Conservation (phyloP, 2,329 filamentous ascomycete species). For the Colletotrichum kahawae region DNA sequence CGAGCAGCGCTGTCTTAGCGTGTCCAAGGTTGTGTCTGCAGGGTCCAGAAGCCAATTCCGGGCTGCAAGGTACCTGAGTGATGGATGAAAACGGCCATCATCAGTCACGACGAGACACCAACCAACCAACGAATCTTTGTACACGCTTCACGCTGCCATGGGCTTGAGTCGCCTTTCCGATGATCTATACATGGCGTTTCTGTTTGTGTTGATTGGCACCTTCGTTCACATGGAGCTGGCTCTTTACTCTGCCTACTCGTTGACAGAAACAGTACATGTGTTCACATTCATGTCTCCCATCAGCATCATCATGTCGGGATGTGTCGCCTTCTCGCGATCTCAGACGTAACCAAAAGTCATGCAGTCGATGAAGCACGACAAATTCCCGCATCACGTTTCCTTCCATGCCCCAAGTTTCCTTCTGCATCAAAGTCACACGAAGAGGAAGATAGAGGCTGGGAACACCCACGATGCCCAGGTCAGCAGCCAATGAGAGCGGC, state of each 20-base stretch:
- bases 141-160: background rate
- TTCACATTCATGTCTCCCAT: background rate
- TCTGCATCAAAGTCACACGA: background rate
- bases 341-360: background rate
- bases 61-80: background rate
- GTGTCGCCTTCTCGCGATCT: background rate
- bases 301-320: background rate
- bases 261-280: background rate
- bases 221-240: background rate
- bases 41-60: conserved; percentile 8
- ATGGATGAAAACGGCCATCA: background rate
- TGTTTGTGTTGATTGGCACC: background rate
- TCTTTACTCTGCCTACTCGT: background rate
- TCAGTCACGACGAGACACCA: background rate
- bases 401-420: background rate
- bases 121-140: background rate
- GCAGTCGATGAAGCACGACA: background rate
- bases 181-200: background rate
- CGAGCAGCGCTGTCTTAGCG: background rate
- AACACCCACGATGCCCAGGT: background rate
- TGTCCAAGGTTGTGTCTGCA: background rate
- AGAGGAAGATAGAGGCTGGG: background rate
- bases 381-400: background rate
- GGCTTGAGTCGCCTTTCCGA: background rate
- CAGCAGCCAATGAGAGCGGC: conserved; percentile 19